These are phyloP conservation scores for Microbotryomycetes sp. DNA, from an alignment of 1,284 basidiomycete genomes.

Conservation along the genomic window DNA sequence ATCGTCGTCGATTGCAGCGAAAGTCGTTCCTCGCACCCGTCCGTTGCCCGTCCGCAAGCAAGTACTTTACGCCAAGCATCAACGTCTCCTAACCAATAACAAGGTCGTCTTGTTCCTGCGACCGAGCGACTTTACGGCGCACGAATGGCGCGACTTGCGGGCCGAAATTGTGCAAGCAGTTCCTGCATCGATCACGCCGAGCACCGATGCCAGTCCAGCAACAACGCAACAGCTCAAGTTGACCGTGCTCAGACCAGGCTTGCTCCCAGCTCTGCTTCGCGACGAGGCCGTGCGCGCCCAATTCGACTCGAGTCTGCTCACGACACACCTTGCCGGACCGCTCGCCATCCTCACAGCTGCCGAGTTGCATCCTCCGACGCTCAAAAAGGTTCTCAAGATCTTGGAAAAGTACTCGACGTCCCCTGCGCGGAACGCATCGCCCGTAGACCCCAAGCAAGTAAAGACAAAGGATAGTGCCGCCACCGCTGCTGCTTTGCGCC, in stretches of 20 bases:
- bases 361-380: constrained; percentile 41
- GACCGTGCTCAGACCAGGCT: constrained; percentile 41
- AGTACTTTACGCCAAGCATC: constrained; percentile 42
- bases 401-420: constrained; percentile 33
- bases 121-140: constrained; percentile 41
- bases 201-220: constrained; percentile 8
- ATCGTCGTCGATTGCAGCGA: neutral
- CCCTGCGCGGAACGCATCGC: constrained; percentile 4
- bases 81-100: constrained; percentile 39
- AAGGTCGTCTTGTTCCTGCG: constrained; percentile 43
- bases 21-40: constrained; percentile 14
- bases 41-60: constrained; percentile 40
- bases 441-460: neutral
- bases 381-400: constrained; percentile 38
- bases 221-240: constrained; percentile 29
- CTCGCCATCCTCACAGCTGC: constrained; percentile 41
- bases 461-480: neutral
- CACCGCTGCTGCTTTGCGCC: constrained; percentile 34
- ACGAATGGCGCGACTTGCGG: constrained; percentile 39
- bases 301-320: constrained; percentile 9
- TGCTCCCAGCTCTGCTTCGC: constrained; percentile 36
- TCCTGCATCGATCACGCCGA: constrained; percentile 25
- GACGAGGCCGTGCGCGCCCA: neutral
- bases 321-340: constrained; percentile 36
- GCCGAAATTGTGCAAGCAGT: constrained; percentile 38